Percentiles rank a stretch among this genome's conserved stretches.
Evolutionary conservation across 345 rosid species (phyloP).

Genomic region (Aquilaria yunnanensis): DNA sequence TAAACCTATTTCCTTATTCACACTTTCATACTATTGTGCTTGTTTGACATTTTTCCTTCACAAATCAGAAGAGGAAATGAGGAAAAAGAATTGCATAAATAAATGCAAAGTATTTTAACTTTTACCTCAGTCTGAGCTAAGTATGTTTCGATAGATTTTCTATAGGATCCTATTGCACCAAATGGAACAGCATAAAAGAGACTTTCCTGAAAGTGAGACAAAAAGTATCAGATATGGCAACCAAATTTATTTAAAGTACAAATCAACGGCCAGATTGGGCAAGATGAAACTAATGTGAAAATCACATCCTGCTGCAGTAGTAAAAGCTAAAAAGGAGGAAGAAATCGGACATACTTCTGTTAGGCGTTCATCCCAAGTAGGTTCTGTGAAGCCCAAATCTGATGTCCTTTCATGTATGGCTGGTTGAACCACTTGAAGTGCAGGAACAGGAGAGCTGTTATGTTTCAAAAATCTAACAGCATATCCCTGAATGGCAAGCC

Average conservation of each 20-base stretch:
- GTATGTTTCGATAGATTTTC: conserved; percentile 77
- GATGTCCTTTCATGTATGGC: conserved; percentile 49
- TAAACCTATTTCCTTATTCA: not conserved
- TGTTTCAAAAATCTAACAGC: conserved; percentile 75
- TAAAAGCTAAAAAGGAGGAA: not conserved
- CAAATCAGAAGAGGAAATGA: conserved; percentile 8
- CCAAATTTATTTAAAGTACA: conserved; percentile 2
- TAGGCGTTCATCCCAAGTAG: conserved; percentile 61
- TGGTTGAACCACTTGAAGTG: conserved; percentile 56
- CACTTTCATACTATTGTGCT: not conserved
- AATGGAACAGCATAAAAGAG: conserved; percentile 85
- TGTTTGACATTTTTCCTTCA: not conserved
- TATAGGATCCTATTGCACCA: conserved; percentile 76
- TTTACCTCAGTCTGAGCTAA: conserved; percentile 48
- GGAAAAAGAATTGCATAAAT: not conserved
- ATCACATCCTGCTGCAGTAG: not conserved
- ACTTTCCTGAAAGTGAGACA: conserved; percentile 66
- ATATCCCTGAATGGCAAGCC: conserved; percentile 50
- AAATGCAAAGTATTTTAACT: conserved; percentile 1
- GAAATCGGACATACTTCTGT: conserved; percentile 62
- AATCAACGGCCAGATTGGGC: conserved; percentile 1
- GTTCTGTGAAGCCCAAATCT: conserved; percentile 46
- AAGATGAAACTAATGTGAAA: not conserved
- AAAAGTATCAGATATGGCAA: conserved; percentile 10
- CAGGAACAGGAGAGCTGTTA: conserved; percentile 38